Percentiles rank a stretch among this genome's conserved stretches.
Evolutionary conservation across 768 basidiomycete genomes (phyloP).

Genomic region (Cytidiella melzeri): DNA sequence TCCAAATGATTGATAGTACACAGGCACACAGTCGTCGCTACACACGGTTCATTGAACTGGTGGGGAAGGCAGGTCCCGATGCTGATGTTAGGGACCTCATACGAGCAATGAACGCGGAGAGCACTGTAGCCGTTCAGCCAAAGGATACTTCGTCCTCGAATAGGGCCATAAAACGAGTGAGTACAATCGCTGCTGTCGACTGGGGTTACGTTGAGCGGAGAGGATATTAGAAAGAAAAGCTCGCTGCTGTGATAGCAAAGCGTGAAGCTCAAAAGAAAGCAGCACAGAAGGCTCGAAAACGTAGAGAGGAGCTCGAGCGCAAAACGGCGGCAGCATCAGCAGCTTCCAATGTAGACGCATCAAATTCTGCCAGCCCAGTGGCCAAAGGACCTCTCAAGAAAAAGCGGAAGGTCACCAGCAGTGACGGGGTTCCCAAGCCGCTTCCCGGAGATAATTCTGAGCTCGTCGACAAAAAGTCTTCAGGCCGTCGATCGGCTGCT

Average conservation of each 20-base stretch:
- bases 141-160: background rate
- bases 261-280: conserved; percentile 43
- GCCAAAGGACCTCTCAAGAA: conserved; percentile 12
- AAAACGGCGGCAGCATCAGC: background rate
- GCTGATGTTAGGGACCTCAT: conserved; percentile 44
- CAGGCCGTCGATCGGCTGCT: too few species aligned
- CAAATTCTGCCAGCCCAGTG: too few species aligned
- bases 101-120: conserved; percentile 11
- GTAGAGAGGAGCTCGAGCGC: background rate
- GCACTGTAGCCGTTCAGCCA: conserved; percentile 1
- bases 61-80: conserved; percentile 33
- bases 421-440: too few species aligned
- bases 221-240: conserved; percentile 38
- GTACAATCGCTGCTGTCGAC: conserved; percentile 10
- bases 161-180: conserved; percentile 44
- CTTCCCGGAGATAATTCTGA: too few species aligned
- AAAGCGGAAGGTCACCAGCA: conserved; percentile 16
- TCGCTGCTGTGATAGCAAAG: conserved; percentile 37
- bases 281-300: conserved; percentile 19
- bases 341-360: background rate
- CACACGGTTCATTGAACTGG: conserved; percentile 40
- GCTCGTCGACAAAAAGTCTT: too few species aligned
- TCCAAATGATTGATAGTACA: conserved; percentile 2
- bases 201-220: background rate
- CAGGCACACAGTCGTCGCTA: conserved; percentile 64